A percentile compares a stretch with the other conserved stretches of the same genome.
phyloP scores from a whole-genome alignment of 2,329 filamentous ascomycete genomes.

The Exophiala calicioides region DNA sequence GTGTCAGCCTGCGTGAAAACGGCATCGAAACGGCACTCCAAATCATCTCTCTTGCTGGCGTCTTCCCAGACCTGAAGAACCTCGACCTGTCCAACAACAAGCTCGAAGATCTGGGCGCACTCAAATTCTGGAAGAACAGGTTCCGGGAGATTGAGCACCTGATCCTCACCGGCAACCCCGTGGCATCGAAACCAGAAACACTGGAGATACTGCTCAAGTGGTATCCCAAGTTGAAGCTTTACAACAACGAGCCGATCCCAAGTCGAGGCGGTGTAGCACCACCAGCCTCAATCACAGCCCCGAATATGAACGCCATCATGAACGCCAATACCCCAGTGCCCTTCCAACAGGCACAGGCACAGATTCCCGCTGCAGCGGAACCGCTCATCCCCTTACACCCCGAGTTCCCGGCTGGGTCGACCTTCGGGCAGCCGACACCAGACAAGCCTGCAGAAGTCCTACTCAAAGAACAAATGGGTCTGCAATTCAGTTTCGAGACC shows the following conservation, averaged over 20 bases:
- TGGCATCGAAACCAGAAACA: conserved; percentile 64
- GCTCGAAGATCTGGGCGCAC: conserved; percentile 65
- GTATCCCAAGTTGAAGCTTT: conserved; percentile 76
- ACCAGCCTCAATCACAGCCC: conserved; percentile 42
- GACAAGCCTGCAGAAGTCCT: conserved; percentile 53
- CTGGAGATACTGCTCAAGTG: conserved; percentile 71
- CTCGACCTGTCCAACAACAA: conserved; percentile 86
- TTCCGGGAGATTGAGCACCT: conserved; percentile 80
- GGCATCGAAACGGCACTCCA: conserved; percentile 70
- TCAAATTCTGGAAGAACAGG: conserved; percentile 76
- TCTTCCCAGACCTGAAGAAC: conserved; percentile 82
- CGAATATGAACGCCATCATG: conserved; percentile 57
- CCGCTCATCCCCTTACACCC: conserved; percentile 52
- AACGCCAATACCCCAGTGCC: conserved; percentile 64
- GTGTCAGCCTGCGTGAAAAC: conserved; percentile 80
- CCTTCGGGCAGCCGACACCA: conserved; percentile 43
- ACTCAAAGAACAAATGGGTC: conserved; percentile 68
- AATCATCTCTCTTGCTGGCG: conserved; percentile 73
- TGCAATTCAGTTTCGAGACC: conserved; percentile 73
- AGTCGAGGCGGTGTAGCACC: too few species aligned
- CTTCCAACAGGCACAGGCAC: conserved; percentile 79
- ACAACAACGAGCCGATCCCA: conserved; percentile 72
- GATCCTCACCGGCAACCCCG: conserved; percentile 74
- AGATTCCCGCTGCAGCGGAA: conserved; percentile 51
- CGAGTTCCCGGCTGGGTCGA: conserved; percentile 32